Conservation (phyloP, 352 stramenopile species). For the Halophytophthora batemanensis region DNA sequence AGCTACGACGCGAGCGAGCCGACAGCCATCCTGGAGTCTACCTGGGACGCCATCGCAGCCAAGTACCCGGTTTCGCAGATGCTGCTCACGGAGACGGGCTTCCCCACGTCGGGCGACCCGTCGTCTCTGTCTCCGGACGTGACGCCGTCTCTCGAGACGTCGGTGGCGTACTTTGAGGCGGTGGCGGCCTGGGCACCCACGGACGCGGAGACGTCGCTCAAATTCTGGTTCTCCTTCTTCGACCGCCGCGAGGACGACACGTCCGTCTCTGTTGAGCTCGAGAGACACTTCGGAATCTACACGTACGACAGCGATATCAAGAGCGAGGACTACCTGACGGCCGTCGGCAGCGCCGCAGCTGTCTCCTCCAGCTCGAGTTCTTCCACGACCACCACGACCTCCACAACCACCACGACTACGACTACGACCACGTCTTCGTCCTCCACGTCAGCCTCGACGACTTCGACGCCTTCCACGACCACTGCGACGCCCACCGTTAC, state of each 20-base stretch:
- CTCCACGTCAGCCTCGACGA: too few species aligned
- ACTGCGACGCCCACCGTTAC: too few species aligned
- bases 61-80: conserved; percentile 39
- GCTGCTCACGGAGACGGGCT: conserved; percentile 57
- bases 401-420: too few species aligned
- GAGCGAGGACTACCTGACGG: conserved; percentile 28
- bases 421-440: too few species aligned
- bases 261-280: conserved; percentile 30
- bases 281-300: conserved; percentile 59
- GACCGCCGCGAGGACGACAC: conserved; percentile 49
- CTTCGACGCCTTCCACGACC: too few species aligned
- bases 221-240: conserved; percentile 64
- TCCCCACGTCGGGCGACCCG: conserved; percentile 36
- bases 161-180: conserved; percentile 22
- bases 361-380: conserved; percentile 18
- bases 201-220: conserved; percentile 23
- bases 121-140: conserved; percentile 33
- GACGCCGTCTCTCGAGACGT: conserved; percentile 33
- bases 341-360: too few species aligned
- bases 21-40: conserved; percentile 31
- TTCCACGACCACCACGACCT: conserved; percentile 4
- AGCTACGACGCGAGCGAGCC: conserved; percentile 48
- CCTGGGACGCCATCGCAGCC: conserved; percentile 40
- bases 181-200: conserved; percentile 21
- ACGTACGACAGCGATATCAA: conserved; percentile 46